Base-by-base conservation (phyloP, 495 filamentous ascomycete species). In the Penicillium chermesinum region DNA sequence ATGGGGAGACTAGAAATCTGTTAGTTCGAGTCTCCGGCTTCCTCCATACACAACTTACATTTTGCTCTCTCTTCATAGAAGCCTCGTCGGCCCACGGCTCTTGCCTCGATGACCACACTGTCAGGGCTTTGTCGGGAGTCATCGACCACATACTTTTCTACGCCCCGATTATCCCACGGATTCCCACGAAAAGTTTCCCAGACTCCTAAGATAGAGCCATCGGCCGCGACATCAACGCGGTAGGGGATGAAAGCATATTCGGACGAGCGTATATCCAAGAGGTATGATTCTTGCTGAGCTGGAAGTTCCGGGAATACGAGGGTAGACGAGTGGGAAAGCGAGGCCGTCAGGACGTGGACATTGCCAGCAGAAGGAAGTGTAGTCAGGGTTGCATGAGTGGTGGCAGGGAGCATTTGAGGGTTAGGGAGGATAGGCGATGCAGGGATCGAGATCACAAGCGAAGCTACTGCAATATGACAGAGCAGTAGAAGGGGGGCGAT, bases 121-220 rank as follows among this genome's bases (percentile, higher is more conserved):
- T 15, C 20, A 33, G 50, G 34, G 43, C 44, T 39, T 37, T 50
- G 38, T 3, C 41, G 38, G 34, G 55, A 48, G 7, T 52, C 46
- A 45, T 61, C 61, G n/a, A 59, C 43, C 6, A 62, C 44, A 46
- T 64, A 69, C 52, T 81, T 76, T 56, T 71, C 73, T 54, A 80
- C 77, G 12, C 91, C 87, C 48, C 83, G 86, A 63, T 94, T 91
- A 20, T 76, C 81, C 88, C 89, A 89, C 50, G 90, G 81, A 58
- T 93, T 91, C 7, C 89, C 86, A n/a, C 87, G 70, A 63, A 85
- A 95, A 18, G 89, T 94, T 69, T 89, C 84, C 85, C 86, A 90
- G 22, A 83, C 80, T n/a, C 78, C 78, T 16, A 67, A 52, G 38
- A 80, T 61, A 21, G 62, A 65, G 9, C 65, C 64, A 25, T 67